A percentile compares a stretch with the other conserved stretches of the same genome.
These are phyloP conservation scores for Suhomyces wounanorum DNA, from an alignment of 1,139 yeast genomes.

Conservation along the genomic window DNA sequence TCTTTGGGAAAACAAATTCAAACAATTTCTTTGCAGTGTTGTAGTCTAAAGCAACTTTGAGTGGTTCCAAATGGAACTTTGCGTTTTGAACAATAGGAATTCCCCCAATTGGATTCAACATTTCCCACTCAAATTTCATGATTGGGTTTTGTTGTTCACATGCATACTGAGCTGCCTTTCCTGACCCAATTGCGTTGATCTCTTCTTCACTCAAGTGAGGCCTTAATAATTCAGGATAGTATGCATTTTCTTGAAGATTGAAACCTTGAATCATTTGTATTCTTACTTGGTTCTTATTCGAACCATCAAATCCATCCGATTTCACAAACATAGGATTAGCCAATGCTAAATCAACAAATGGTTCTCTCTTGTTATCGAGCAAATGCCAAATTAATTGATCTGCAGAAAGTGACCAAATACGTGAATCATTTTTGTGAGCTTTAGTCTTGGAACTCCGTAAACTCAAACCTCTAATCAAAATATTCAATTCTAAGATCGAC, in stretches of 20 bases:
- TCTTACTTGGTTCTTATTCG: conserved; percentile 62
- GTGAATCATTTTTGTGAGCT: conserved; percentile 30
- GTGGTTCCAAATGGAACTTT: conserved; percentile 61
- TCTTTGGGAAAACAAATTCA: conserved; percentile 64
- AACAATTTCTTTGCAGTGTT: conserved; percentile 62
- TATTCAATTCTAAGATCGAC: conserved; percentile 57
- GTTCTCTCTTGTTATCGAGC: conserved; percentile 53
- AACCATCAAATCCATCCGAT: conserved; percentile 54
- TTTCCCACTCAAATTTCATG: conserved; percentile 65
- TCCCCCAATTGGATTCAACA: conserved; percentile 84
- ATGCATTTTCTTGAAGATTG: conserved; percentile 60
- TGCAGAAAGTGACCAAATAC: conserved; percentile 43
- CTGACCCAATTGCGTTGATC: conserved; percentile 7
- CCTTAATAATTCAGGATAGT: conserved; percentile 71
- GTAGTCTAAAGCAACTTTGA: conserved; percentile 73
- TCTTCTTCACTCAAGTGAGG: conserved; percentile 38
- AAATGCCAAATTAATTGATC: conserved; percentile 77
- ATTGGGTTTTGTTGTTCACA: conserved; percentile 32
- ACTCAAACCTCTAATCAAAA: conserved; percentile 68
- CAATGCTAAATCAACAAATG: conserved; percentile 73
- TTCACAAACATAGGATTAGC: conserved; percentile 64
- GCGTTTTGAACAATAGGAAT: conserved; percentile 58
- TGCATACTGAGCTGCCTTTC: neutral
- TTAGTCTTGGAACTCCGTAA: conserved; percentile 43
- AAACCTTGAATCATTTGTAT: conserved; percentile 70